A percentile compares a stretch with the other conserved stretches of the same genome.
phyloP scores from a whole-genome alignment of 164 flowering plant species.

The Liquidambar formosana region DNA sequence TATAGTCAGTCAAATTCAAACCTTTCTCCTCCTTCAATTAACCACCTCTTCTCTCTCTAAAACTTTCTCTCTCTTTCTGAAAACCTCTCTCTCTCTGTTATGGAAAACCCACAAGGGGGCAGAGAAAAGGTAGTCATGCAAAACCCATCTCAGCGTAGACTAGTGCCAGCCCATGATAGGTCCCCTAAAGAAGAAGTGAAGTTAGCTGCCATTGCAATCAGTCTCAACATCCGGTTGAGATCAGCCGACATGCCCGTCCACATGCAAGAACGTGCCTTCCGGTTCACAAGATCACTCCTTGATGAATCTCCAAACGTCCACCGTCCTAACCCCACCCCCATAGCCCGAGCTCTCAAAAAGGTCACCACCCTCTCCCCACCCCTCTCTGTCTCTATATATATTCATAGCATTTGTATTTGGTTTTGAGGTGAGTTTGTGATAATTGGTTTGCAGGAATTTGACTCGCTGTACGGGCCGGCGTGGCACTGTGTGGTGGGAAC shows the following conservation, averaged over 20 bases:
- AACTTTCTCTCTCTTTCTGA: neutral
- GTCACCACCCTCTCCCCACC: slow-evolving; percentile 3
- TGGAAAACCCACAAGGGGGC: neutral
- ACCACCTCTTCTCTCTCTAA: slow-evolving; percentile 1
- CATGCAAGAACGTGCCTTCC: slow-evolving; percentile 46
- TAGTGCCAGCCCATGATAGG: neutral
- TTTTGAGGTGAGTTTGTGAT: neutral
- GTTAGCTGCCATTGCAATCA: slow-evolving; percentile 31
- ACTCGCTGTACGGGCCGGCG: slow-evolving; percentile 45
- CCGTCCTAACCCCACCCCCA: slow-evolving; percentile 28
- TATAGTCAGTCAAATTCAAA: slow-evolving; percentile 9
- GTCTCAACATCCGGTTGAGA: slow-evolving; percentile 30
- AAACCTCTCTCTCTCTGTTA: neutral
- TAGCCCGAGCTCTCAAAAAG: slow-evolving; percentile 47
- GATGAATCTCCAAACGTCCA: slow-evolving; percentile 9
- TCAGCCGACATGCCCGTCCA: slow-evolving; percentile 40
- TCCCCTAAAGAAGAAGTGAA: slow-evolving; percentile 15
- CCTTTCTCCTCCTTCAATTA: neutral
- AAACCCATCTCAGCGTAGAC: neutral
- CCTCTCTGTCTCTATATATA: neutral
- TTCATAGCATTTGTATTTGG: neutral
- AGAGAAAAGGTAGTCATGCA: neutral
- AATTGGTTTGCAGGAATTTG: slow-evolving; percentile 57
- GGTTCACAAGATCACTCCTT: slow-evolving; percentile 29
- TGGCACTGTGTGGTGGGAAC: slow-evolving; percentile 62